These are phyloP conservation scores for Claviceps fusiformis DNA, from an alignment of 2,329 filamentous ascomycete species.

Conservation along the genomic window DNA sequence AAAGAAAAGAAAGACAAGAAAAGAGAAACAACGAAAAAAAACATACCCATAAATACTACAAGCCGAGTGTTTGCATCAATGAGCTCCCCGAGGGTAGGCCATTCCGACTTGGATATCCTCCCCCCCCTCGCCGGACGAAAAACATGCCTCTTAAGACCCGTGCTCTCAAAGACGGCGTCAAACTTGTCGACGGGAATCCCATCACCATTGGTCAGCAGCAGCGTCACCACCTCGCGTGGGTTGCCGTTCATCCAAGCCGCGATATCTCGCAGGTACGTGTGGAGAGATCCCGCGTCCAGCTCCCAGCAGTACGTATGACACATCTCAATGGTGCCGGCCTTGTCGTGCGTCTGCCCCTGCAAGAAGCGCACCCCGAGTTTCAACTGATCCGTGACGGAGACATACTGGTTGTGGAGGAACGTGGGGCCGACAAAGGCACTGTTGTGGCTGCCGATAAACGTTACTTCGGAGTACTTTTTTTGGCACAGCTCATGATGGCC, in stretches of 20 bases:
- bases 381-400: conserved; percentile 43
- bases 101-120: conserved; percentile 29
- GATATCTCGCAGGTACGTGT: conserved; percentile 40
- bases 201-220: conserved; percentile 51
- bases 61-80: conserved; percentile 50
- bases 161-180: conserved; percentile 36
- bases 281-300: conserved; percentile 44
- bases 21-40: background rate
- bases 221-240: conserved; percentile 45
- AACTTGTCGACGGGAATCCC: conserved; percentile 41
- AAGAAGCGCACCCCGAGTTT: conserved; percentile 49
- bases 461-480: conserved; percentile 44
- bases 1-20: background rate
- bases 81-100: conserved; percentile 59
- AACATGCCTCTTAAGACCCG: conserved; percentile 42
- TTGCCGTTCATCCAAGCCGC: conserved; percentile 47
- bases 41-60: conserved; percentile 56
- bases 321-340: conserved; percentile 37
- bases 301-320: conserved; percentile 52
- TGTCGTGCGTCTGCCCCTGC: conserved; percentile 48
- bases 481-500: conserved; percentile 41
- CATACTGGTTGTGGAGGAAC: conserved; percentile 45
- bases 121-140: conserved; percentile 36
- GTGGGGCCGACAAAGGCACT: conserved; percentile 46
- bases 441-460: conserved; percentile 52